A percentile compares a stretch with the other conserved stretches of the same genome.
Conservation (phyloP, 495 filamentous ascomycete genomes). For the Penicillium egyptiacum region DNA sequence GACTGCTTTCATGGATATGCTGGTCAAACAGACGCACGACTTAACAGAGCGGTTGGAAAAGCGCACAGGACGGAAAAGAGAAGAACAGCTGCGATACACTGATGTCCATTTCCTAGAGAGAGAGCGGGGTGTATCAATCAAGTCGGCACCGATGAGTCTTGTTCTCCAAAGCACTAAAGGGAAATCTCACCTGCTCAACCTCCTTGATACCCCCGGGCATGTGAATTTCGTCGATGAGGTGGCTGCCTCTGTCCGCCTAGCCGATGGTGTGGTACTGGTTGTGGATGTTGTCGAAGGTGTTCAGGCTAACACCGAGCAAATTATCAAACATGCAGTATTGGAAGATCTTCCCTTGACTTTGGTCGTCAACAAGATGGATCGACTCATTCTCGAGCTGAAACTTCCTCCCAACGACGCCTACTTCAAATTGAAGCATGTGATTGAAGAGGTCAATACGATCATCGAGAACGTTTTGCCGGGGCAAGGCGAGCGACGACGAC, state of each 20-base stretch:
- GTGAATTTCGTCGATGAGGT: conserved; percentile 99
- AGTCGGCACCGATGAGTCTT: conserved; percentile 91
- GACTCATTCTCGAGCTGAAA: conserved; percentile 90
- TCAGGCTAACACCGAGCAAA: conserved; percentile 92
- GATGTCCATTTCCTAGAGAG: conserved; percentile 87
- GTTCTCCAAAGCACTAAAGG: conserved; percentile 82
- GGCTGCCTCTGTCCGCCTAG: conserved; percentile 79
- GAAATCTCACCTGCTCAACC: conserved; percentile 95
- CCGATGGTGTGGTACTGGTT: conserved; percentile 88
- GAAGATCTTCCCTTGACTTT: conserved; percentile 87
- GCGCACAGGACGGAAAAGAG: conserved; percentile 73
- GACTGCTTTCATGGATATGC: conserved; percentile 97
- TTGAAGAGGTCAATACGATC: conserved; percentile 95
- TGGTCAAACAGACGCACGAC: conserved; percentile 92
- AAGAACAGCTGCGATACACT: conserved; percentile 92
- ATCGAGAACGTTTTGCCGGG: conserved; percentile 88
- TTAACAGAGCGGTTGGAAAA: conserved; percentile 74
- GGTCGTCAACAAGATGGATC: conserved; percentile 96
- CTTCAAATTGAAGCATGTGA: conserved; percentile 96
- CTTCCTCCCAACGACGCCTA: conserved; percentile 94
- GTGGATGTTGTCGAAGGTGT: conserved; percentile 99
- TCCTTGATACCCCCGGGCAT: conserved; percentile 94
- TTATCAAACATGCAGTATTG: conserved; percentile 91
- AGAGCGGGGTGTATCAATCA: conserved; percentile 89
- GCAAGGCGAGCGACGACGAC: conserved; percentile 70